phyloP scores from a whole-genome alignment of 495 filamentous ascomycete species.

The Glarea lozoyensis region DNA sequence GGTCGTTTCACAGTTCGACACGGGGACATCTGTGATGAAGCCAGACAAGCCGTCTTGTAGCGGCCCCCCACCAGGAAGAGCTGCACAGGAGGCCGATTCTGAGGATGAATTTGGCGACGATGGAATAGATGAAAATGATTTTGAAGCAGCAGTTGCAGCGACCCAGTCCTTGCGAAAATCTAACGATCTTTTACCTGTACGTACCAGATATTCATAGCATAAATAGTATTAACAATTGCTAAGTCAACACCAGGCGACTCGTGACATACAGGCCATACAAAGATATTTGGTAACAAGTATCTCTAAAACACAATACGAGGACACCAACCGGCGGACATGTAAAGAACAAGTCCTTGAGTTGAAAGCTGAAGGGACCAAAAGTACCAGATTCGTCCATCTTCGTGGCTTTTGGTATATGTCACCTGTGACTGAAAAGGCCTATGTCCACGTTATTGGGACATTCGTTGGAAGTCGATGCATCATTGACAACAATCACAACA shows the following conservation, averaged over 20 bases:
- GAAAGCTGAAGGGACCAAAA: conserved; percentile 59
- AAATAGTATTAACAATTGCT: conserved; percentile 17
- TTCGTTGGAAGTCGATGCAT: conserved; percentile 59
- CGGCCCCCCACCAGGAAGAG: not conserved
- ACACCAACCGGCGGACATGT: conserved; percentile 46
- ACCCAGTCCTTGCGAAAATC: conserved; percentile 32
- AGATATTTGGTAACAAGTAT: conserved; percentile 71
- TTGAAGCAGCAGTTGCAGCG: conserved; percentile 50
- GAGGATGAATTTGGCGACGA: conserved; percentile 43
- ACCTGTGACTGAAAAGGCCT: conserved; percentile 59
- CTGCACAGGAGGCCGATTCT: conserved; percentile 7
- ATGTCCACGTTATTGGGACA: conserved; percentile 76
- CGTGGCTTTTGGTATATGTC: conserved; percentile 81
- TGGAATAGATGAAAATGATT: conserved; percentile 63
- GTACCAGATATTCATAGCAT: conserved; percentile 29
- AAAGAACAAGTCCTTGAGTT: conserved; percentile 72
- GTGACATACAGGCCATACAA: conserved; percentile 64
- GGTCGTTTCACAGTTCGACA: conserved; percentile 44
- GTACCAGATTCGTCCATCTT: conserved; percentile 60
- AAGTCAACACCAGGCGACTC: conserved; percentile 41
- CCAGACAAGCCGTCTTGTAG: not conserved
- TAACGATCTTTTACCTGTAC: conserved; percentile 33
- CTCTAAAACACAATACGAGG: conserved; percentile 54
- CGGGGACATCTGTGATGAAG: conserved; percentile 18
- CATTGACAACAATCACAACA: conserved; percentile 65